A percentile compares a stretch with the other conserved stretches of the same genome.
These are phyloP conservation scores for Yamadazyma endophytica DNA, from an alignment of 805 yeast genomes.

Conservation along the genomic window DNA sequence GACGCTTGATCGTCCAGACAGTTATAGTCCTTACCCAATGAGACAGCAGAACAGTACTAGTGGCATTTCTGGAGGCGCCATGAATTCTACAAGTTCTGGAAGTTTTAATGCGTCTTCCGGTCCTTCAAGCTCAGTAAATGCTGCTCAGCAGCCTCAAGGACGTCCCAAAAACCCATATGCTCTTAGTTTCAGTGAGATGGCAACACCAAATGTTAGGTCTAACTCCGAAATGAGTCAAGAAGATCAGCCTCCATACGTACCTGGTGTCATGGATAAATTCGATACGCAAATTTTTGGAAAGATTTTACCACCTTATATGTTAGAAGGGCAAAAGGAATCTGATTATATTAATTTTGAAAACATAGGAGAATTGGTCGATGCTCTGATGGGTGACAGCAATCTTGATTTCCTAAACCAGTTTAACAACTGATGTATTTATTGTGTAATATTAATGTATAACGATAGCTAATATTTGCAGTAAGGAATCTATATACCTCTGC, in stretches of 20 bases:
- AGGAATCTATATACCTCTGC: too few species aligned
- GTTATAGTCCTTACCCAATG: slow-evolving; percentile 4
- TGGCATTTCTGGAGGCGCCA: neutral
- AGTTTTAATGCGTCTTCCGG: too few species aligned
- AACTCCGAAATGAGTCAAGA: slow-evolving; percentile 5
- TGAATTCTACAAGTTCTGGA: neutral
- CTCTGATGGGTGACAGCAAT: slow-evolving; percentile 1
- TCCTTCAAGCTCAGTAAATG: too few species aligned
- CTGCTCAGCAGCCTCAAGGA: too few species aligned
- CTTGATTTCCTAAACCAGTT: slow-evolving; percentile 1
- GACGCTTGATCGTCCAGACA: too few species aligned
- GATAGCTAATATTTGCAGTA: too few species aligned
- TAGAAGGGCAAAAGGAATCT: slow-evolving; percentile 24
- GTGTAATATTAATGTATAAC: too few species aligned
- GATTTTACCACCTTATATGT: slow-evolving; percentile 81
- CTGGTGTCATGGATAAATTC: slow-evolving; percentile 80
- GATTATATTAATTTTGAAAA: slow-evolving; percentile 2
- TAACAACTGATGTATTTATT: too few species aligned
- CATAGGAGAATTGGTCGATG: slow-evolving; percentile 5
- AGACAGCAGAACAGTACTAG: neutral
- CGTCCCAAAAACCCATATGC: neutral
- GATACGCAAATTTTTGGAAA: slow-evolving; percentile 85
- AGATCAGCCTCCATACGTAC: slow-evolving; percentile 42
- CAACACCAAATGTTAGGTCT: slow-evolving; percentile 1
- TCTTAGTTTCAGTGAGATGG: neutral